Percentiles rank a stretch among this genome's conserved stretches.
Evolutionary conservation across 2,329 filamentous ascomycete species (phyloP).

Genomic region (Parafenestella ontariensis): DNA sequence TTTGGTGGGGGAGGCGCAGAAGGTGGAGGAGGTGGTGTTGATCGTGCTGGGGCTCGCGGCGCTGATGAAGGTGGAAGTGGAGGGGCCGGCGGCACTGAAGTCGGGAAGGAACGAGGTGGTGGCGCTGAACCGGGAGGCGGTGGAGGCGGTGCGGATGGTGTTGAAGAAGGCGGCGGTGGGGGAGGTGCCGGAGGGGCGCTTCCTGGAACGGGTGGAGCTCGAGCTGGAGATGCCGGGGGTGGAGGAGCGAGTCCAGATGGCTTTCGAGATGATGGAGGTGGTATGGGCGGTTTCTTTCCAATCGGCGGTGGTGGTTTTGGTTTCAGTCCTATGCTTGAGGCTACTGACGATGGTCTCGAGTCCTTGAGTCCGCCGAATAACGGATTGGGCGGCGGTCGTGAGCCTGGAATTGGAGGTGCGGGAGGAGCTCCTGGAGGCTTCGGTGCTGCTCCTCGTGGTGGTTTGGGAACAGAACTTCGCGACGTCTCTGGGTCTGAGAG

Average conservation of each 20-base stretch:
- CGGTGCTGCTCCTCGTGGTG: slow-evolving; percentile 60
- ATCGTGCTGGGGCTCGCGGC: slow-evolving; percentile 29
- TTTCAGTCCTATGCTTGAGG: slow-evolving; percentile 64
- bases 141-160: slow-evolving; percentile 53
- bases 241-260: slow-evolving; percentile 58
- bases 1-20: slow-evolving; percentile 54
- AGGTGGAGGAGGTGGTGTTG: slow-evolving; percentile 32
- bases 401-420: slow-evolving; percentile 57
- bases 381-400: slow-evolving; percentile 68
- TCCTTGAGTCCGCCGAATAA: slow-evolving; percentile 59
- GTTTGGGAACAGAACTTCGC: slow-evolving; percentile 60
- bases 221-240: slow-evolving; percentile 53
- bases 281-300: slow-evolving; percentile 74
- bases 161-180: slow-evolving; percentile 48
- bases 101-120: slow-evolving; percentile 16
- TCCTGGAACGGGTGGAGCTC: slow-evolving; percentile 47
- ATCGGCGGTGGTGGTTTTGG: slow-evolving; percentile 77
- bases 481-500: slow-evolving; percentile 78
- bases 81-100: slow-evolving; percentile 28
- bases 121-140: slow-evolving; percentile 52
- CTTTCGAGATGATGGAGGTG: slow-evolving; percentile 64
- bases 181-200: slow-evolving; percentile 47
- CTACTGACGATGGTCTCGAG: slow-evolving; percentile 65
- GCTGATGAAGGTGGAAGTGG: slow-evolving; percentile 23
- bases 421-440: slow-evolving; percentile 55